Evolutionary conservation across 2,329 filamentous ascomycete genomes (phyloP), one percentile per base, ranked within the genome.

Genomic region (Boeremia exigua): DNA sequence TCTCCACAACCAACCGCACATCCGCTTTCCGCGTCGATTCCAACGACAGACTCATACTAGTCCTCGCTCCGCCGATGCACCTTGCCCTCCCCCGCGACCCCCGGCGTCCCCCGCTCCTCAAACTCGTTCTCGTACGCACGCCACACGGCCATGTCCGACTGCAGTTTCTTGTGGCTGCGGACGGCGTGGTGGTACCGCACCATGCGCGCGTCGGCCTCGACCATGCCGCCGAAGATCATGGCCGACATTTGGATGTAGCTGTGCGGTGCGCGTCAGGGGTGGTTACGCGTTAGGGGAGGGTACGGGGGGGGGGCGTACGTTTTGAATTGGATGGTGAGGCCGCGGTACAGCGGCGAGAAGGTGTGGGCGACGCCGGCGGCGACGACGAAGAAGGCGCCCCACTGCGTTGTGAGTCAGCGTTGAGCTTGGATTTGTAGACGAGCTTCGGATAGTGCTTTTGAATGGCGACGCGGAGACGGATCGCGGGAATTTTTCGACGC

Each of bases 161-260:
- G 78, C 54, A 88, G 71, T 56, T 88, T 84, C 68, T 87, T 85
- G 66, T 89, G 83, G 70, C 86, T 82, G 57, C 89, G 80, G 60
- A 92, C 78, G 39, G 80, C 79, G 11, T 86, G 80, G 73, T 92
- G 89, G 66, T 90, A 91, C 56, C 82, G 78, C 48, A 88, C 82
- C 65, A 93, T 80, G 45, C 87, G 81, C 52, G 80, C 77, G 69
- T 94, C 90, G 2, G 89, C 90, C 78, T 92, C 88, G 49, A 93
- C 82, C 82, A 90, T 90, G 68, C 86, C 83, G 38, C 90, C 90
- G 30, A 91, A 69, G n/a, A 90, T 87, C 90, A 93, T 93, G 57
- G 86, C 88, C n/a, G 88, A 90, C 88, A 92, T 91, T 74, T 92
- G 89, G 14, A 93, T 79, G 70, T 91, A 94, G 28, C 90, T 93